A percentile compares a stretch with the other conserved stretches of the same genome.
Evolutionary conservation across 2,329 filamentous ascomycete species (phyloP).

Genomic region (Arthrobotrys iridis): DNA sequence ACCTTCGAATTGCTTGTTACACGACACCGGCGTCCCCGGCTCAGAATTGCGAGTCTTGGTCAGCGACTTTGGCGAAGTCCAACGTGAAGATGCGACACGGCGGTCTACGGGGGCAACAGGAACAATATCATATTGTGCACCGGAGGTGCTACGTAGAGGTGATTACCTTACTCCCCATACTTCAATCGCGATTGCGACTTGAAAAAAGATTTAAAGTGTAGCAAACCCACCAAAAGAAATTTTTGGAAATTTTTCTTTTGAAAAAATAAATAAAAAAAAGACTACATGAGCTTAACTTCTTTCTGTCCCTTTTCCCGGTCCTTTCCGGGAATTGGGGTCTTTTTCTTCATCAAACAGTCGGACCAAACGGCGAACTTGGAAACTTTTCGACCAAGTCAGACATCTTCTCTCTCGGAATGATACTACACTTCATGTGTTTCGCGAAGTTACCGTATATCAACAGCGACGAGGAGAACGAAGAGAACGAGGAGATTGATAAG

Average conservation of each 20-base stretch:
- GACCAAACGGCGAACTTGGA: constrained; percentile 76
- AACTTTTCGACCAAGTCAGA: constrained; percentile 98
- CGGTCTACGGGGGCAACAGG: constrained; percentile 92
- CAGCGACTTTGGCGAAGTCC: constrained; percentile 97
- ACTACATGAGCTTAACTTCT: constrained; percentile 54
- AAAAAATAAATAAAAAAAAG: too few species aligned
- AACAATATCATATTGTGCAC: constrained; percentile 96
- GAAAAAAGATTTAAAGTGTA: constrained; percentile 1
- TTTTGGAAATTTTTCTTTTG: constrained; percentile 22
- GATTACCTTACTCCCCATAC: constrained; percentile 37
- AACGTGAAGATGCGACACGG: constrained; percentile 80
- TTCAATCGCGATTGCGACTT: constrained; percentile 22
- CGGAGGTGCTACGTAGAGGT: constrained; percentile 81
- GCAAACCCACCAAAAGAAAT: neutral
- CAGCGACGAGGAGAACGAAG: constrained; percentile 86
- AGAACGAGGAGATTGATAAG: constrained; percentile 87
- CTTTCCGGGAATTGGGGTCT: neutral
- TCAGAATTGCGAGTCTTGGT: constrained; percentile 81
- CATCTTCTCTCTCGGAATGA: constrained; percentile 98
- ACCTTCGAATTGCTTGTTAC: constrained; percentile 91
- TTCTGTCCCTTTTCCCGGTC: neutral
- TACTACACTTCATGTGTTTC: constrained; percentile 98
- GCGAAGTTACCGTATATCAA: constrained; percentile 83
- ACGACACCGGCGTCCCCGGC: constrained; percentile 70
- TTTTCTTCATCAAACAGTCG: constrained; percentile 54